Conservation (phyloP, 192 early-diverging fungal species). For the Coemansia sp. region DNA sequence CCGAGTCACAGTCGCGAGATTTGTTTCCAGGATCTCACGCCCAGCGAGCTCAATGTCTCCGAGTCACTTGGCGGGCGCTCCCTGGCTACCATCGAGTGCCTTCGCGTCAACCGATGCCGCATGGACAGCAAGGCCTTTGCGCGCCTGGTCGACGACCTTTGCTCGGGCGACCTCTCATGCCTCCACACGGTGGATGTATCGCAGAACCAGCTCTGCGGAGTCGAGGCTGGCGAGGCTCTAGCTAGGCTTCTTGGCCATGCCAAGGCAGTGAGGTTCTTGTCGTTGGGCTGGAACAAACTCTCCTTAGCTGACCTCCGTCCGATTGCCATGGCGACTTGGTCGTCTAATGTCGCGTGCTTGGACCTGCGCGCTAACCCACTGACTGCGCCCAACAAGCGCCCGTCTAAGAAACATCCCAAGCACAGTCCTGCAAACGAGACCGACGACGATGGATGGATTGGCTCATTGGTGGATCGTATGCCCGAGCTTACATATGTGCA, state of each 20-base stretch:
- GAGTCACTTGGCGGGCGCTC: conserved; percentile 34
- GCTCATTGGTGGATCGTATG: conserved; percentile 18
- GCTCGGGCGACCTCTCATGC: conserved; percentile 16
- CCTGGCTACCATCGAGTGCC: conserved; percentile 40
- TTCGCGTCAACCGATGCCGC: conserved; percentile 52
- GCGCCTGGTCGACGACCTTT: conserved; percentile 32
- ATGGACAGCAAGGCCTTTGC: conserved; percentile 33
- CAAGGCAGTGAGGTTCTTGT: conserved; percentile 20
- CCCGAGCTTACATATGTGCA: conserved; percentile 36
- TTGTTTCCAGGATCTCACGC: conserved; percentile 28
- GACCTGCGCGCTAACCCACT: conserved; percentile 52
- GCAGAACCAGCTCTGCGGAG: conserved; percentile 42
- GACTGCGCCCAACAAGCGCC: neutral
- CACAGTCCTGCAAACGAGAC: neutral
- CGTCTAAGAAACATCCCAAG: conserved; percentile 1
- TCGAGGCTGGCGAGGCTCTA: conserved; percentile 26
- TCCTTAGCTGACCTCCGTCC: conserved; percentile 27
- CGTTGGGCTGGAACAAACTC: conserved; percentile 50
- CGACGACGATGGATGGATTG: conserved; percentile 14
- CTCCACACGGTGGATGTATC: conserved; percentile 45
- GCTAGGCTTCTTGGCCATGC: conserved; percentile 34
- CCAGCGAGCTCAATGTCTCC: conserved; percentile 31
- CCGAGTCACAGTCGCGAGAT: conserved; percentile 40
- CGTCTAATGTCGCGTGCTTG: conserved; percentile 14
- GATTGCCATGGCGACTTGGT: neutral